Conservation (phyloP, 805 yeast genomes). For the Cyberlindnera amylophila region DNA sequence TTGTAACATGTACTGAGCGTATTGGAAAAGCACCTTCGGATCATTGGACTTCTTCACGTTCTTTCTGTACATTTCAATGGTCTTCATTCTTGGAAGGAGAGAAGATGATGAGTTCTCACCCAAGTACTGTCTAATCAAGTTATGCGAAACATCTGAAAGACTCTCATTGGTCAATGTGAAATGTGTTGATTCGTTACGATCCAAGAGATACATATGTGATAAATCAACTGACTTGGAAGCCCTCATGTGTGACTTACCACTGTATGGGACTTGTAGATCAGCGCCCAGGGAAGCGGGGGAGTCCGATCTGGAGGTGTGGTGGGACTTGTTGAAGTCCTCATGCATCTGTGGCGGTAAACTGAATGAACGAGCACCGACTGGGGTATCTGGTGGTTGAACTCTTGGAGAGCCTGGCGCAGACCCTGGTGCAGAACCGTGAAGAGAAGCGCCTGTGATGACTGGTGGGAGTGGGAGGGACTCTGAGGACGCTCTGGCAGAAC, state of each 20-base stretch:
- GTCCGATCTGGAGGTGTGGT: constrained; percentile 11
- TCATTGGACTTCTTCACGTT: constrained; percentile 84
- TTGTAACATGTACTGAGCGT: constrained; percentile 86
- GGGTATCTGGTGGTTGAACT: constrained; percentile 20
- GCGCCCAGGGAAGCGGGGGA: constrained; percentile 14
- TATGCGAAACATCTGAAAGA: constrained; percentile 50
- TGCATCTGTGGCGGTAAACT: constrained; percentile 17
- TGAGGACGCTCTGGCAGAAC: not conserved
- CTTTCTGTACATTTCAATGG: constrained; percentile 80
- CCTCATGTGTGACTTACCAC: constrained; percentile 17
- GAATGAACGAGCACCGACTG: constrained; percentile 23
- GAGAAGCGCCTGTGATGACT: not conserved
- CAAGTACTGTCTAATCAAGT: constrained; percentile 46
- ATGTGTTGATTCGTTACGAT: constrained; percentile 31
- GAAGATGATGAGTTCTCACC: constrained; percentile 44
- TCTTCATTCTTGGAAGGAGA: constrained; percentile 71
- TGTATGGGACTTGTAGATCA: not conserved
- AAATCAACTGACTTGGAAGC: constrained; percentile 37
- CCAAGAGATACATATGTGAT: constrained; percentile 38
- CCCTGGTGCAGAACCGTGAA: not conserved
- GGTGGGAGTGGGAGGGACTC: constrained; percentile 5
- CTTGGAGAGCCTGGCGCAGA: constrained; percentile 10
- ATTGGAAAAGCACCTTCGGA: constrained; percentile 82
- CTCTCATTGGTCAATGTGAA: constrained; percentile 37
- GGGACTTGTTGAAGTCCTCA: constrained; percentile 3